phyloP scores from a whole-genome alignment of 495 filamentous ascomycete species.

The Penicillium goetzii region DNA sequence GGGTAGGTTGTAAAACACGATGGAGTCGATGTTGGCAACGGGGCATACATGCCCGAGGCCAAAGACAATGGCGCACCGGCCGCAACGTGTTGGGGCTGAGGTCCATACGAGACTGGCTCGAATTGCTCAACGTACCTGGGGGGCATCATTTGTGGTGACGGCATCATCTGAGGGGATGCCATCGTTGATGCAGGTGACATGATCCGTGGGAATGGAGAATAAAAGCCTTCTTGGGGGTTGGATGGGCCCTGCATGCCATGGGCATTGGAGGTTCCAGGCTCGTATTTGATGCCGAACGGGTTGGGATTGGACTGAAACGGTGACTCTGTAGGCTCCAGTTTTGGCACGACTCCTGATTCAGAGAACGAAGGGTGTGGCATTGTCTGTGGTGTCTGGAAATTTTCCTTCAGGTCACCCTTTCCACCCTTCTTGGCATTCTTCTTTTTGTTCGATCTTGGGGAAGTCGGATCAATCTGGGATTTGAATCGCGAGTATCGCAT shows the following conservation, averaged over 20 bases:
- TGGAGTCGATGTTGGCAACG: background rate
- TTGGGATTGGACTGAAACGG: constrained; percentile 4
- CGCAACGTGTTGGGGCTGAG: background rate
- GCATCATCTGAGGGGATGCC: background rate
- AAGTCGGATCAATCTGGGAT: constrained; percentile 56
- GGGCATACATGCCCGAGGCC: background rate
- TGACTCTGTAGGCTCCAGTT: constrained; percentile 3
- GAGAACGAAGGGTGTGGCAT: background rate
- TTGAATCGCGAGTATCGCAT: constrained; percentile 79
- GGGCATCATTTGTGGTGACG: background rate
- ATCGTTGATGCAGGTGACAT: background rate
- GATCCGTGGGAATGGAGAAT: background rate
- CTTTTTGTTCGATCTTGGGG: constrained; percentile 25
- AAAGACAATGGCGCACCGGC: background rate
- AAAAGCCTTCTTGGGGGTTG: background rate
- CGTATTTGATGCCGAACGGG: constrained; percentile 20
- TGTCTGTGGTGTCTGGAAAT: background rate
- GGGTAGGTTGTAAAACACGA: background rate
- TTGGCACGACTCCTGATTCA: constrained; percentile 5
- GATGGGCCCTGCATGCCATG: background rate
- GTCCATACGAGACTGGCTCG: background rate
- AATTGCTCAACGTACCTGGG: background rate
- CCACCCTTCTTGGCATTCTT: constrained; percentile 23
- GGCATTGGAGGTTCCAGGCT: background rate
- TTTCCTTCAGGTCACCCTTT: constrained; percentile 10